A percentile compares a stretch with the other conserved stretches of the same genome.
phyloP scores from a whole-genome alignment of 495 filamentous ascomycete genomes.

The Aspergillus asperescens region DNA sequence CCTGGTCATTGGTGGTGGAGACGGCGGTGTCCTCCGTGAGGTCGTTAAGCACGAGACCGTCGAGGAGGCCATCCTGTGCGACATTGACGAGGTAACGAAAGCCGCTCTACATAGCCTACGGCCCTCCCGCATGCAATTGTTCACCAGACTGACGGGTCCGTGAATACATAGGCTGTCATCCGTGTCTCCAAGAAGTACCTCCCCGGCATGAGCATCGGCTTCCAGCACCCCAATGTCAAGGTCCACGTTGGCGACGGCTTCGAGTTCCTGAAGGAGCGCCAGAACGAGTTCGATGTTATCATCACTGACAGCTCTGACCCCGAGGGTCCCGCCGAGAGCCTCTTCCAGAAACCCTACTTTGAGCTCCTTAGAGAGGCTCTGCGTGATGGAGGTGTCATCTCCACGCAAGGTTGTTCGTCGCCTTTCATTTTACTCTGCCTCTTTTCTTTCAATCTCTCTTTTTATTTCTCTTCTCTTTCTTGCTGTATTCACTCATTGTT shows the following conservation, averaged over 20 bases:
- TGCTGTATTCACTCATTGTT: not conserved
- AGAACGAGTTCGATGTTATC: constrained; percentile 97
- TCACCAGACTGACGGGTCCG: constrained; percentile 4
- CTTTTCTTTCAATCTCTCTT: constrained; percentile 6
- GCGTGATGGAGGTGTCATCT: constrained; percentile 94
- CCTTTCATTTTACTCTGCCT: constrained; percentile 48
- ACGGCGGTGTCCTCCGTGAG: constrained; percentile 95
- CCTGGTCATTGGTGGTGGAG: constrained; percentile 94
- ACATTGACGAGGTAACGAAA: constrained; percentile 84
- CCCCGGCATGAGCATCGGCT: constrained; percentile 87
- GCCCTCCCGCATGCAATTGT: constrained; percentile 1
- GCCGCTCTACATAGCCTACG: not conserved
- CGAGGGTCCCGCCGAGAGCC: constrained; percentile 87
- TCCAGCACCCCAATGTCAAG: constrained; percentile 87
- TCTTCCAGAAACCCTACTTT: constrained; percentile 99
- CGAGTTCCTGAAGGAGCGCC: constrained; percentile 88
- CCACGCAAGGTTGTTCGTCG: constrained; percentile 99
- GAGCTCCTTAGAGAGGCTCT: constrained; percentile 84
- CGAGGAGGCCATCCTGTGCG: constrained; percentile 91
- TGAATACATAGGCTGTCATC: constrained; percentile 70
- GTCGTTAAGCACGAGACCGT: constrained; percentile 95
- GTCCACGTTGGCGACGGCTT: constrained; percentile 94
- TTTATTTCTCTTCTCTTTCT: constrained; percentile 10
- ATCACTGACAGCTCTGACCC: constrained; percentile 98
- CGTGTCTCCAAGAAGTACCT: constrained; percentile 98